A percentile compares a stretch with the other conserved stretches of the same genome.
phyloP scores from a whole-genome alignment of 805 yeast species.

The Lachancea meyersii region DNA sequence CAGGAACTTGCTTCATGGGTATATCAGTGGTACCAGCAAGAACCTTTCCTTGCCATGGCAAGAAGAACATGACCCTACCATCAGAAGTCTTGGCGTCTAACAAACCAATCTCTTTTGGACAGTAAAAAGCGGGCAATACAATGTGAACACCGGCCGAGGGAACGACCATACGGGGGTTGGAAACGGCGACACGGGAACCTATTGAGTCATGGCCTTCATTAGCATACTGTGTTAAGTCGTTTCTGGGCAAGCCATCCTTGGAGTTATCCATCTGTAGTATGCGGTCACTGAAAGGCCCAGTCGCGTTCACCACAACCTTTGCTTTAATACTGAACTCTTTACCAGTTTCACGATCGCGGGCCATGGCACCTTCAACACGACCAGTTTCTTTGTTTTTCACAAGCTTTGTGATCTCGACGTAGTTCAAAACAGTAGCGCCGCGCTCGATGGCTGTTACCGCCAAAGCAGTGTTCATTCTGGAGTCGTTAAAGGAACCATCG shows the following conservation, averaged over 20 bases:
- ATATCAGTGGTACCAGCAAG: slow-evolving; percentile 96
- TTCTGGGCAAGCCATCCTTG: slow-evolving; percentile 58
- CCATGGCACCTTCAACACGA: slow-evolving; percentile 69
- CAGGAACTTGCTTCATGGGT: slow-evolving; percentile 65
- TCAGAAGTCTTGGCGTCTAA: slow-evolving; percentile 89
- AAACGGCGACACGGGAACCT: slow-evolving; percentile 30
- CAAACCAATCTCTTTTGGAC: slow-evolving; percentile 81
- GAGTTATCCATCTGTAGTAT: slow-evolving; percentile 81
- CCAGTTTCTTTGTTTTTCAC: slow-evolving; percentile 54
- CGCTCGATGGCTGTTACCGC: slow-evolving; percentile 79
- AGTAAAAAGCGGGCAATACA: slow-evolving; percentile 85
- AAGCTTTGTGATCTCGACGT: slow-evolving; percentile 72
- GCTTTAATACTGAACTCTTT: slow-evolving; percentile 56
- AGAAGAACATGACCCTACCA: slow-evolving; percentile 93
- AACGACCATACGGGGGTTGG: slow-evolving; percentile 72
- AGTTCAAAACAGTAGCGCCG: slow-evolving; percentile 88
- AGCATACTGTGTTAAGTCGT: slow-evolving; percentile 31
- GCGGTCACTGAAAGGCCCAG: slow-evolving; percentile 88
- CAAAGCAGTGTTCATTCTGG: slow-evolving; percentile 81
- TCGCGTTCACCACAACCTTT: slow-evolving; percentile 79
- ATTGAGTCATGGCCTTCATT: slow-evolving; percentile 17
- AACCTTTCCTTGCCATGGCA: slow-evolving; percentile 97
- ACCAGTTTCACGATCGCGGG: slow-evolving; percentile 65
- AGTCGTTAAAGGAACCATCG: slow-evolving; percentile 90
- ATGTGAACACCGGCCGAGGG: slow-evolving; percentile 94